Evolutionary conservation across 83 land plant genomes (phyloP), one percentile per base, ranked within the genome.

Genomic region (Isoetes engelmannii): DNA sequence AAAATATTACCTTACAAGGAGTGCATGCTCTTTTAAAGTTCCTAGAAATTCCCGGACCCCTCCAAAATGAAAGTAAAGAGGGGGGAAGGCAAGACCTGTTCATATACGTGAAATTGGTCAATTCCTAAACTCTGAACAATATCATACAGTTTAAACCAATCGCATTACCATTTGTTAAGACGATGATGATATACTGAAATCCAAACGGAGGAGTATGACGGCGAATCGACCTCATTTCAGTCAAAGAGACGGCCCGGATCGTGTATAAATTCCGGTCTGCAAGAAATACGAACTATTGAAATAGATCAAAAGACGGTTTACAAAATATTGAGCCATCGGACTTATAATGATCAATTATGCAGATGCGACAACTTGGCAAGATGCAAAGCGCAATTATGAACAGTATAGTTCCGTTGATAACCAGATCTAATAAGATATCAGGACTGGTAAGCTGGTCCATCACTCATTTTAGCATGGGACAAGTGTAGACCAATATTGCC

Each of bases 31-130:
- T 71, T 81, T 90, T 45, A 88, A 55, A 43, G 87, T 86, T 49
- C 84, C 90, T 61, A 94, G 80, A 69, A 94, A 88, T 65, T 90
- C 99, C 19, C 83, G 75, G 4, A 94, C 90, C 17, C 99, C 99
- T 51, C 99, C 99, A 86, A 81, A 86, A 71, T 90, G 90, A 72
- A 94, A 94, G 76, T 90, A 94, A 48, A 94, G 82, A 50, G 96
- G 90, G 60, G 99, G 93, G 79, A 67, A 86, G 57, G 99, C 90
- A 63, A 94, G 85, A 8, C 99, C 99, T 94, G 82, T 13, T 78
- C 48, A 81, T 15, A 63, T 43, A 5, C 17, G 6, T 48, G 47
- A 59, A 4, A 21, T 37, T 6, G 42, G 13, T 17, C 48, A 54
- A 69, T 6, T 48, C 20, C 9, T 51, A 48, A 50, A 4, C 47